phyloP scores from a whole-genome alignment of 2,329 filamentous ascomycete species.

The Bipolaris gigantea region DNA sequence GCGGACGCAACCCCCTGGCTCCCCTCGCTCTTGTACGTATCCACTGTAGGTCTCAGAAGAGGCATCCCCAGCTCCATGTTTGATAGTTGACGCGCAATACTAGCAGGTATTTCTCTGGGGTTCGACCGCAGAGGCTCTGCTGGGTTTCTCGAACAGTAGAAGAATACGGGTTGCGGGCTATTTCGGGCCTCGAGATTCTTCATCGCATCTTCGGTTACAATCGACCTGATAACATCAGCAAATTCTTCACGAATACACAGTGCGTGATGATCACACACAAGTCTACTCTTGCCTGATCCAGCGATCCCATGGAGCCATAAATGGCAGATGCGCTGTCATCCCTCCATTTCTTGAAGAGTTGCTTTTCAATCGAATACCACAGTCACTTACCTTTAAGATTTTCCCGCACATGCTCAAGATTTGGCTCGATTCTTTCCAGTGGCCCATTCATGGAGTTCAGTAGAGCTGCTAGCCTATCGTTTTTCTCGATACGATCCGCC shows the following conservation, averaged over 20 bases:
- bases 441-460: not conserved
- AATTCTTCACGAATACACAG: not conserved
- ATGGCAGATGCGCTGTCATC: conserved; percentile 36
- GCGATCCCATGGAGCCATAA: conserved; percentile 42
- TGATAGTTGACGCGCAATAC: conserved; percentile 12
- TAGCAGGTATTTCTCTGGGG: conserved; percentile 19
- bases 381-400: not conserved
- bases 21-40: not conserved
- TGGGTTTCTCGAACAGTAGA: conserved; percentile 25
- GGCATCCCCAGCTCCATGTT: not conserved
- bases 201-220: conserved; percentile 19
- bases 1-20: not conserved
- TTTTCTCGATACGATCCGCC: not conserved
- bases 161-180: conserved; percentile 19
- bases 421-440: not conserved
- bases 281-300: conserved; percentile 41
- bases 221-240: conserved; percentile 12
- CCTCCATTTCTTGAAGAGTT: conserved; percentile 30
- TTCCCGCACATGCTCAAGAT: not conserved
- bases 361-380: too few species aligned
- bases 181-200: conserved; percentile 10
- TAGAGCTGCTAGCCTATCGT: not conserved
- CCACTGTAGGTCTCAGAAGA: not conserved
- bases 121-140: conserved; percentile 19
- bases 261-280: conserved; percentile 28